A percentile compares a stretch with the other conserved stretches of the same genome.
phyloP scores from a whole-genome alignment of 768 basidiomycete species.

The Tephrocybe sp. region DNA sequence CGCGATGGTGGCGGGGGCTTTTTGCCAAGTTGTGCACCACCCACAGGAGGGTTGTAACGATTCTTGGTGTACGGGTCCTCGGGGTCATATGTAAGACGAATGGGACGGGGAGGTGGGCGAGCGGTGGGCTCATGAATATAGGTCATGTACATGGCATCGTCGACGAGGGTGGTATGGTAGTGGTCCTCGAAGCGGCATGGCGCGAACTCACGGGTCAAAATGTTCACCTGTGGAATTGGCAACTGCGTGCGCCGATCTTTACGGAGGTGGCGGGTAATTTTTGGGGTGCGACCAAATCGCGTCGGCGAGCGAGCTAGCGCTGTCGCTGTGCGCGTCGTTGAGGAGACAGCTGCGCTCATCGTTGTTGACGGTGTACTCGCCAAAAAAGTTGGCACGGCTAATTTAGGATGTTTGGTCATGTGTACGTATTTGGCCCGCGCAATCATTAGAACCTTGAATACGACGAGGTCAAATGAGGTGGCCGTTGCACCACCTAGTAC shows the following conservation, averaged over 20 bases:
- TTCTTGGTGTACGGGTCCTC: slow-evolving; percentile 81
- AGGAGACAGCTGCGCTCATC: neutral
- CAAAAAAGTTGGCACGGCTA: too few species aligned
- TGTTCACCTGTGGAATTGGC: slow-evolving; percentile 69
- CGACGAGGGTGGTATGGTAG: slow-evolving; percentile 79
- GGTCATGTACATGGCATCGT: slow-evolving; percentile 93
- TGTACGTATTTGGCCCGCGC: too few species aligned
- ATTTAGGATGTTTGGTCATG: too few species aligned
- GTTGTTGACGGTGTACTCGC: neutral
- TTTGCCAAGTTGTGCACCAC: slow-evolving; percentile 68
- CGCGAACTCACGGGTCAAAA: slow-evolving; percentile 69
- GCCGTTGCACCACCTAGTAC: slow-evolving; percentile 7
- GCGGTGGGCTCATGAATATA: slow-evolving; percentile 75
- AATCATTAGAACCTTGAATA: neutral
- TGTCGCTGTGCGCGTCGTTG: neutral
- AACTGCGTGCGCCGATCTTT: slow-evolving; percentile 53
- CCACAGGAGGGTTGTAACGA: slow-evolving; percentile 73
- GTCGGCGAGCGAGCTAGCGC: slow-evolving; percentile 12
- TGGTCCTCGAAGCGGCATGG: slow-evolving; percentile 78
- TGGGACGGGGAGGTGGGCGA: slow-evolving; percentile 52
- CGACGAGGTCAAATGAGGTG: slow-evolving; percentile 12
- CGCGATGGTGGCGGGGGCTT: slow-evolving; percentile 67
- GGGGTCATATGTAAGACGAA: slow-evolving; percentile 73
- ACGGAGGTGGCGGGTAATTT: slow-evolving; percentile 42
- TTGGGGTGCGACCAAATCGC: slow-evolving; percentile 56